Evolutionary conservation across 495 filamentous ascomycete genomes (phyloP), one percentile per base, ranked within the genome.

Genomic region (Filosporella fistucella): DNA sequence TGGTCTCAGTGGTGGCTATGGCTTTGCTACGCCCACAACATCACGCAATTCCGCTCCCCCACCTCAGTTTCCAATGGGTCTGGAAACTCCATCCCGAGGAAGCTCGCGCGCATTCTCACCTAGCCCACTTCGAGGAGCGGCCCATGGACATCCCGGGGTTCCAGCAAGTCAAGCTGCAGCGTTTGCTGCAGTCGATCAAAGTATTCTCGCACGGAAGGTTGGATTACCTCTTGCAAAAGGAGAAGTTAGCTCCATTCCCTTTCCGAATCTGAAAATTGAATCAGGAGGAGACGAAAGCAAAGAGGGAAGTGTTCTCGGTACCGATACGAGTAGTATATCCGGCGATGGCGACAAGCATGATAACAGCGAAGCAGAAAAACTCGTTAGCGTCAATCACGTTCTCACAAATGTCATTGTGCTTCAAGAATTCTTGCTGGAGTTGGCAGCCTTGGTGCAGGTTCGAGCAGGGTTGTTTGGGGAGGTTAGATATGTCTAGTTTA

Each of bases 381-480:
- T 74, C 20, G 79, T 84, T 11, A 91, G 82, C 13, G 75, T 98
- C 4, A 87, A 86, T 41, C 89, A 97, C 63, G 76, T 97, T 2
- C 68, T 98, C 43, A 96, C 93, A 5, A 88, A 88, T 56, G 75
- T 80, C 17, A 75, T 86, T 36, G 70, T 88, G 42, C 67, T 86
- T 52, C 84, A 87, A 62, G 88, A 94, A 53, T 98, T 98, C 62
- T 65, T 96, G 5, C 69, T 97, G 34, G 93, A 98, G 67, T 62
- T 97, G 28, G 84, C 89, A 2, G 91, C 91, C 8, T 65, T 95
- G 57, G 76, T 95, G 42, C 89, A 97, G 58, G 84, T 90, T 10
- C 72, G 93, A 42, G 88, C 89, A 2, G 86, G 83, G 40, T 57
- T 97, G 30, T 95, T 96, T 68, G 82, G 80, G 32, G 93, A 98